Base-by-base conservation (phyloP, 2,329 filamentous ascomycete genomes). In the Penicillium corylophilum region DNA sequence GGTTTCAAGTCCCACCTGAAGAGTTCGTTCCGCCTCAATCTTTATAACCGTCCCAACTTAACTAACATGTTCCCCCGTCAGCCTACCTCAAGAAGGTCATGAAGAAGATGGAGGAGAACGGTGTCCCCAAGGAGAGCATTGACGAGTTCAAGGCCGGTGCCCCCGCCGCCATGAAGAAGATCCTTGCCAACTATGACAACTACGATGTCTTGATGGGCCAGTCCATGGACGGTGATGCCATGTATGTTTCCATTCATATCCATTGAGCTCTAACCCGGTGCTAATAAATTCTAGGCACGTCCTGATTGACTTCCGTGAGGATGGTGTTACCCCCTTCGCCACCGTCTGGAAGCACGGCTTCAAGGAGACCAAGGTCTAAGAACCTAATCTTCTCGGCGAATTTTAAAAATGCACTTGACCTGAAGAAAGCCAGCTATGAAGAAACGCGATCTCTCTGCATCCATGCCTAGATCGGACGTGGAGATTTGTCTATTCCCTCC, bases 281-380 rank as follows among this genome's bases (percentile, higher is more conserved):
- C 44, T 18, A 43, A 4, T n/a, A 16, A 15, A 26, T 51, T 45
- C 23, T 59, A 92, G 89, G 85, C 81, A 96, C 67, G 81, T 92
- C 62, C 89, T 96, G 64, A 88, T 96, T 72, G 95, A 96, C 84
- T 99, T 96, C 85, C 93, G 94, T 68, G 92, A 96, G 75, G 94
- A 97, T 68, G 94, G 94, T 74, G 75, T 87, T 64, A 97, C 93
- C 50, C 94, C 94, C 55, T 99, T 83, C 73, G 81, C 95, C 67
- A 88, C 85, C 63, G 79, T 95, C 79, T 97, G 92, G 93, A 96
- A 97, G 85, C 88, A 96, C 79, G 94, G 93, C 71, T 77, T 97
- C 61, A 80, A 79, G 65, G 87, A 88, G 80, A 85, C 85, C 82
- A 97, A 99, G 89, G 91, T 97, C 65, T 99, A 93, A 70, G 60